Evolutionary conservation across 106 monocot species (phyloP).

Genomic region (Platanthera guangdongensis): DNA sequence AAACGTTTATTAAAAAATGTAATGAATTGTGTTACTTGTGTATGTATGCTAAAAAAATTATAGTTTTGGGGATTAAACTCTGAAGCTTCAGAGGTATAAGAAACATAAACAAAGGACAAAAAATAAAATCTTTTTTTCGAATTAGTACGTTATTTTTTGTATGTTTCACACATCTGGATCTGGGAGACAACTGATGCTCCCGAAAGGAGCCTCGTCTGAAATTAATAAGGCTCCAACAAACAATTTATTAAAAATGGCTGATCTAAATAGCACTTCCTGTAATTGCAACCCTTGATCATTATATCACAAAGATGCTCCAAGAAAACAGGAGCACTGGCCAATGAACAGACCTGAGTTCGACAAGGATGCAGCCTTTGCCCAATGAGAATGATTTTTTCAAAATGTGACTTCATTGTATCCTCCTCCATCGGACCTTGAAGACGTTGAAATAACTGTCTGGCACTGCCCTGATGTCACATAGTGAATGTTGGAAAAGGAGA

Average conservation of each 20-base stretch:
- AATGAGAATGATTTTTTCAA: slow-evolving; percentile 83
- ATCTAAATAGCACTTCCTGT: not conserved
- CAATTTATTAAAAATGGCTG: not conserved
- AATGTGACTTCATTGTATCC: slow-evolving; percentile 80
- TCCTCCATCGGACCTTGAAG: slow-evolving; percentile 97
- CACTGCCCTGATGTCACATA: slow-evolving; percentile 66
- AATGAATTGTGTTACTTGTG: too few relatives aligned
- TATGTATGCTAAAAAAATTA: not conserved
- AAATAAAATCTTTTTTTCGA: not conserved
- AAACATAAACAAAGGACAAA: not conserved
- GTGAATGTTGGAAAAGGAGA: not conserved
- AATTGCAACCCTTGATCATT: not conserved
- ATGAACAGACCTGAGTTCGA: slow-evolving; percentile 39
- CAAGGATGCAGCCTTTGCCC: slow-evolving; percentile 51
- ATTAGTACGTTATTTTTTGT: not conserved
- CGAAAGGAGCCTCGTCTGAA: not conserved
- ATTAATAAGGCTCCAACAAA: not conserved
- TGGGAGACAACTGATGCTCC: not conserved
- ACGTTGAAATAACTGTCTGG: slow-evolving; percentile 80
- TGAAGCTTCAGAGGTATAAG: not conserved
- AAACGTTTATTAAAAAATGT: too few relatives aligned
- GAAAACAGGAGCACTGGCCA: not conserved
- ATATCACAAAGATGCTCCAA: not conserved
- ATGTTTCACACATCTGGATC: not conserved
- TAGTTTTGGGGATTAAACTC: not conserved